These are phyloP conservation scores for Firmiana major DNA, from an alignment of 345 rosid species.

Conservation along the genomic window DNA sequence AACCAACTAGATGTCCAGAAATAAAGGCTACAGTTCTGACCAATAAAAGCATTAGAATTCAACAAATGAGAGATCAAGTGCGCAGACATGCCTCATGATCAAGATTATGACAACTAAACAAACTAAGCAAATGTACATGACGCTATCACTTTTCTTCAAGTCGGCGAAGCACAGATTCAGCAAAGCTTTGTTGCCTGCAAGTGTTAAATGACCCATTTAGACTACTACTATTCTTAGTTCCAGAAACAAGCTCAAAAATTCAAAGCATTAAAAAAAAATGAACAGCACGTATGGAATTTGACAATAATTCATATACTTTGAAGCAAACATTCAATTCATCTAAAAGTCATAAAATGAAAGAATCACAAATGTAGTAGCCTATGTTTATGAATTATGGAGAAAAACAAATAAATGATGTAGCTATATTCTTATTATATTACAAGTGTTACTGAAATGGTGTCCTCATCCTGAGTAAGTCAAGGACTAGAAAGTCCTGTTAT, in stretches of 20 bases:
- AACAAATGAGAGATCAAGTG: neutral
- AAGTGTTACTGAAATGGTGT: neutral
- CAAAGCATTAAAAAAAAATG: neutral
- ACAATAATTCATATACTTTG: neutral
- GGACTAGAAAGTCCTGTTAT: neutral
- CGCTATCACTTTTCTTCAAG: constrained; percentile 63
- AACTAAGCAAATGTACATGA: neutral
- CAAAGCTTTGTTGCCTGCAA: constrained; percentile 90
- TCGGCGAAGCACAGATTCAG: constrained; percentile 71
- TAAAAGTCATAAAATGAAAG: neutral
- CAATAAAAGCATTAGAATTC: neutral
- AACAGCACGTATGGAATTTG: neutral
- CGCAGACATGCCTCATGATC: neutral
- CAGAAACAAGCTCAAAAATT: constrained; percentile 8
- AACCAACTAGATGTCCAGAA: neutral
- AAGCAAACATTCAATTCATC: neutral
- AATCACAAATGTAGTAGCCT: neutral
- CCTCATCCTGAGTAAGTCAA: neutral
- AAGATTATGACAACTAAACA: constrained; percentile 13
- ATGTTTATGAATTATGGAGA: neutral
- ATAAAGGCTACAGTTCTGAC: neutral
- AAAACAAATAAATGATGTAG: neutral
- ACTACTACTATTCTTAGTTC: neutral
- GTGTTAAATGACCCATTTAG: constrained; percentile 9
- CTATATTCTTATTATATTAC: neutral